Evolutionary conservation across 768 basidiomycete species (phyloP).

Genomic region (Pleurotus tuber-regium): DNA sequence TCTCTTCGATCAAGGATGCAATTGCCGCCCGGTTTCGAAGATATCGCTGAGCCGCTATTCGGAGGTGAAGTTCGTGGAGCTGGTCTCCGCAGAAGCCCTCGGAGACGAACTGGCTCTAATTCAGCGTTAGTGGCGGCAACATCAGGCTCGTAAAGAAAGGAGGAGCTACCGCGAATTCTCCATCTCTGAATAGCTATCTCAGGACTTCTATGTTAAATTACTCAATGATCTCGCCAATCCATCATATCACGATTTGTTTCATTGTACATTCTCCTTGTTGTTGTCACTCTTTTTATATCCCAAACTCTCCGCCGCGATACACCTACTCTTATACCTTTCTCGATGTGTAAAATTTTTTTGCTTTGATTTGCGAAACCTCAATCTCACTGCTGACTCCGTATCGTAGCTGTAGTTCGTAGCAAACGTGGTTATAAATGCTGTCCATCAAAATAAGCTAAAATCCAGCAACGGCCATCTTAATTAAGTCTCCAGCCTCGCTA

Average conservation of each 20-base stretch:
- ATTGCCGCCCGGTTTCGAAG: not conserved
- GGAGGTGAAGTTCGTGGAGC: not conserved
- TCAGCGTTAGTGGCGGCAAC: not conserved
- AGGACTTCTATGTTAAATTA: not conserved
- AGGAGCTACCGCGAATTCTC: not conserved
- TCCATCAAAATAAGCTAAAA: too few species aligned
- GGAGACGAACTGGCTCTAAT: not conserved
- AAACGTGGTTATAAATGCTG: too few species aligned
- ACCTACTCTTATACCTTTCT: not conserved
- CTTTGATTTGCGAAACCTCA: constrained; percentile 2
- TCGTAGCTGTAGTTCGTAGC: too few species aligned
- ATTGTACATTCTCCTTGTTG: not conserved
- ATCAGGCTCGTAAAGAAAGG: not conserved
- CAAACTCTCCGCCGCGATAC: not conserved
- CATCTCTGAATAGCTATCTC: not conserved
- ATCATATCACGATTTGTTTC: not conserved
- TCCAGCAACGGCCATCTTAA: constrained; percentile 1
- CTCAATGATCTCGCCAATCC: not conserved
- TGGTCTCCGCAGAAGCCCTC: constrained; percentile 2
- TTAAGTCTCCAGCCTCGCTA: constrained; percentile 14
- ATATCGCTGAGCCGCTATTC: not conserved
- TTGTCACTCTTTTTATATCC: not conserved
- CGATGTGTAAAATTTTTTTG: not conserved
- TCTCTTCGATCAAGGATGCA: not conserved
- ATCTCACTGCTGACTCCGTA: too few species aligned